Base-by-base conservation (phyloP, 441 rosid species). In the Theobroma grandiflorum region DNA sequence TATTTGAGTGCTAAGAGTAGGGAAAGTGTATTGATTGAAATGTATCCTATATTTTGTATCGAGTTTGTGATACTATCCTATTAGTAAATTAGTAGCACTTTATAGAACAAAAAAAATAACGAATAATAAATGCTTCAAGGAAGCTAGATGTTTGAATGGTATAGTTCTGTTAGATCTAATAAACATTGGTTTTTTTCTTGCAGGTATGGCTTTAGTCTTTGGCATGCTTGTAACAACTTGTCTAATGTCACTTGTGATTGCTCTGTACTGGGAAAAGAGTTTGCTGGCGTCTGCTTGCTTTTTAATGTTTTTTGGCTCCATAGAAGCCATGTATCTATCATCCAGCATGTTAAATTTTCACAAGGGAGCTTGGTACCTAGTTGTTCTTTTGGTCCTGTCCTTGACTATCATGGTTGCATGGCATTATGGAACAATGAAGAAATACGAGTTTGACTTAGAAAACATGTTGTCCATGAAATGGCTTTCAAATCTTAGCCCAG, bases 201-300 rank as follows among this genome's bases (percentile, higher is more conserved):
- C 90, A 90, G 95, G 90, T 52, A 78, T 88, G 86, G 90, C 95
- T 10, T 80, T 91, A 55, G 80, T 87, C 64, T 88, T 79, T 3
- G 90, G 90, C 52, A 91, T 91, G 93, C 66, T 91, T 57, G 91
- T 91, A 35, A 93, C 95, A 10, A 93, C 97, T 12, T 93, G 89
- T 74, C 82, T 93, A 79, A 93, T 89, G 95, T 91, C 94, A n/a
- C 90, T 89, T 14, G 92, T 91, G 65, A 89, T 93, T 59, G 86
- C 87, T 49, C 55, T 93, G 59, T 84, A 77, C 83, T 89, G 97
- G 95, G 86, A 87, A 72, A 88, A 74, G 86, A 89, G 82, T 74
- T 73, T 90, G 58, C 71, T 81, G 15, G 6, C 84, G 20, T 80
- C 94, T 2, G 87, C 79, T 58, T 83, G 87, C 76, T 93, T 93